These are phyloP conservation scores for Saccharum officinarum DNA, from an alignment of 176 grass and related monocot species.

Conservation along the genomic window DNA sequence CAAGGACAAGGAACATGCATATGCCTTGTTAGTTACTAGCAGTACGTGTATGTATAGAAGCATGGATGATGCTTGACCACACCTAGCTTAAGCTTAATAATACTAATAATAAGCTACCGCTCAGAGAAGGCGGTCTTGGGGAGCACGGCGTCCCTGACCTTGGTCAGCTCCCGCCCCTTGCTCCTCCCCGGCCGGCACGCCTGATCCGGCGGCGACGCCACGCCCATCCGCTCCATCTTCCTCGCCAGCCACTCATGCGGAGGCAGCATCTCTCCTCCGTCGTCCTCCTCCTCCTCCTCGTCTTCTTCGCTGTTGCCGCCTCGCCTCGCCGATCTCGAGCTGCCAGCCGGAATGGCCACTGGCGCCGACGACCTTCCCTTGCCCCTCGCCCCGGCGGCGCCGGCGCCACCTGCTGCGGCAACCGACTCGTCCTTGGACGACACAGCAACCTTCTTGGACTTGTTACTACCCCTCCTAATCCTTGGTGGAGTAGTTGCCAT, in stretches of 20 bases:
- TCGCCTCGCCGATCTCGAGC: not conserved
- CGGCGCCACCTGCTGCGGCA: not conserved
- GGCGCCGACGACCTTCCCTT: slow-evolving; percentile 30
- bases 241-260: slow-evolving; percentile 55
- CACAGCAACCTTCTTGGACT: slow-evolving; percentile 7
- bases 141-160: slow-evolving; percentile 55
- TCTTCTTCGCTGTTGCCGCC: not conserved
- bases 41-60: not conserved
- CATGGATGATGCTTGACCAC: not conserved
- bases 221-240: slow-evolving; percentile 48
- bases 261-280: slow-evolving; percentile 23
- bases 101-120: not conserved
- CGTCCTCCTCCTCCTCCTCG: slow-evolving; percentile 11
- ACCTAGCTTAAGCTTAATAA: not conserved
- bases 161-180: slow-evolving; percentile 48
- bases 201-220: slow-evolving; percentile 28
- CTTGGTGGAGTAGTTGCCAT: not conserved
- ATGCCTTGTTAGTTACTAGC: not conserved
- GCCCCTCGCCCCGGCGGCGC: not conserved
- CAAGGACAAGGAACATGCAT: not conserved
- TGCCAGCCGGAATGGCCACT: slow-evolving; percentile 30
- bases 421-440: not conserved
- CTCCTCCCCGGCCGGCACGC: slow-evolving; percentile 21
- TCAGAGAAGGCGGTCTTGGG: slow-evolving; percentile 53
- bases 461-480: not conserved